Evolutionary conservation across 139 green algal genomes (phyloP).

Genomic region (Chlamydomonas eustigma): DNA sequence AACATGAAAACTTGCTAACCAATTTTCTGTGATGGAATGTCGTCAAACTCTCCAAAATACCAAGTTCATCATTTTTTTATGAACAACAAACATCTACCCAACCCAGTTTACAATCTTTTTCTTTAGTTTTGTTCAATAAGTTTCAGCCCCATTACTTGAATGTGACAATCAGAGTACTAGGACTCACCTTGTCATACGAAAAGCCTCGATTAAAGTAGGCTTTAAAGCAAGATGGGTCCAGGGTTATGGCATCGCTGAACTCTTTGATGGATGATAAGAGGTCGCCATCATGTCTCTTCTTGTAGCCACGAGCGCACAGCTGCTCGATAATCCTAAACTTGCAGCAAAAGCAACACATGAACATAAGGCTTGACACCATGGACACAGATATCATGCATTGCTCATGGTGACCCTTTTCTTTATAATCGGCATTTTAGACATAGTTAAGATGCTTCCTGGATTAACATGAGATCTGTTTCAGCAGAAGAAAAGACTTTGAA

Average conservation of each 20-base stretch:
- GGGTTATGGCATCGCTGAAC: constrained; percentile 59
- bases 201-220: constrained; percentile 86
- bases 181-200: constrained; percentile 76
- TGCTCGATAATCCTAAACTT: constrained; percentile 46
- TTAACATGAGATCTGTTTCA: no score
- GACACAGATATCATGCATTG: neutral
- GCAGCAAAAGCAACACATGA: neutral
- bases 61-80: no score
- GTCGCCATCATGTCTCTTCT: constrained; percentile 59
- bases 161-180: no score
- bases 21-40: neutral
- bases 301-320: constrained; percentile 57
- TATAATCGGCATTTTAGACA: neutral
- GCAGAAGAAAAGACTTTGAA: no score
- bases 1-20: neutral
- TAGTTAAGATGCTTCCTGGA: no score
- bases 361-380: neutral
- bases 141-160: no score
- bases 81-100: no score
- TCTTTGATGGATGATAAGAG: constrained; percentile 61
- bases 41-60: neutral
- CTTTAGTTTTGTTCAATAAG: no score
- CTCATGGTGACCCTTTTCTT: neutral
- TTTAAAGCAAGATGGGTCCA: constrained; percentile 73
- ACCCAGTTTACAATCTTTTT: no score